A percentile compares a stretch with the other conserved stretches of the same genome.
Conservation (phyloP, 2,329 filamentous ascomycete species). For the Conoideocrella luteorostrata region DNA sequence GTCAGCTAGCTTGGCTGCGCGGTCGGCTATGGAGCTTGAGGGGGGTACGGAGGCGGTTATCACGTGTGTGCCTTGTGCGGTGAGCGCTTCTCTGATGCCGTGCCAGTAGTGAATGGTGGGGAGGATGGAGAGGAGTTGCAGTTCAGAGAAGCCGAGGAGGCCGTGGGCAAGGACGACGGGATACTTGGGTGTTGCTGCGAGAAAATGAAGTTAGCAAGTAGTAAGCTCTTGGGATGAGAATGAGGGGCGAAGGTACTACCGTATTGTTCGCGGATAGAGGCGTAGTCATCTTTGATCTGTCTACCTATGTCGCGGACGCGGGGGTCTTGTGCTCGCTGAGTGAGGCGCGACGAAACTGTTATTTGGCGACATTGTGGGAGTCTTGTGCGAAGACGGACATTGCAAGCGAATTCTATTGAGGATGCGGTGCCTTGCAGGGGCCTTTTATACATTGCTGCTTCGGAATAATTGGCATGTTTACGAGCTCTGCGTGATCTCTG, state of each 20-base stretch:
- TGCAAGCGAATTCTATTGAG: no score
- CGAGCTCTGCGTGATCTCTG: no score
- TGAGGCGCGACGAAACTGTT: no score
- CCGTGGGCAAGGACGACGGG: slow-evolving; percentile 62
- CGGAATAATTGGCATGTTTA: no score
- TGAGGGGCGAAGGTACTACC: slow-evolving; percentile 22
- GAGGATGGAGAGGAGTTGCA: slow-evolving; percentile 44
- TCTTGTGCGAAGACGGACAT: not conserved
- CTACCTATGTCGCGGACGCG: slow-evolving; percentile 5
- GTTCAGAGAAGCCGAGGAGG: slow-evolving; percentile 56
- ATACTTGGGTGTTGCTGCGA: slow-evolving; percentile 47
- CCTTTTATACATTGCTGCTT: no score
- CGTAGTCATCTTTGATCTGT: slow-evolving; percentile 41
- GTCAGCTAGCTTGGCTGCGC: slow-evolving; percentile 49
- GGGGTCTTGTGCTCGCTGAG: slow-evolving; percentile 6
- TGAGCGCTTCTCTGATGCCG: slow-evolving; percentile 54
- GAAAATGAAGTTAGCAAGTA: not conserved
- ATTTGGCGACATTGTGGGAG: not conserved
- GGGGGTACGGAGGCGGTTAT: slow-evolving; percentile 57
- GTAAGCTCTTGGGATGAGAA: not conserved
- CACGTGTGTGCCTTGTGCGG: slow-evolving; percentile 46
- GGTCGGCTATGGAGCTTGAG: slow-evolving; percentile 53
- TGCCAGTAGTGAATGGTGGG: slow-evolving; percentile 59
- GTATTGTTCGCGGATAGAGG: slow-evolving; percentile 37
- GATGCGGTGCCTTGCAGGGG: no score